phyloP scores from a whole-genome alignment of 352 stramenopile genomes.

The Thalassiosira exigua region DNA sequence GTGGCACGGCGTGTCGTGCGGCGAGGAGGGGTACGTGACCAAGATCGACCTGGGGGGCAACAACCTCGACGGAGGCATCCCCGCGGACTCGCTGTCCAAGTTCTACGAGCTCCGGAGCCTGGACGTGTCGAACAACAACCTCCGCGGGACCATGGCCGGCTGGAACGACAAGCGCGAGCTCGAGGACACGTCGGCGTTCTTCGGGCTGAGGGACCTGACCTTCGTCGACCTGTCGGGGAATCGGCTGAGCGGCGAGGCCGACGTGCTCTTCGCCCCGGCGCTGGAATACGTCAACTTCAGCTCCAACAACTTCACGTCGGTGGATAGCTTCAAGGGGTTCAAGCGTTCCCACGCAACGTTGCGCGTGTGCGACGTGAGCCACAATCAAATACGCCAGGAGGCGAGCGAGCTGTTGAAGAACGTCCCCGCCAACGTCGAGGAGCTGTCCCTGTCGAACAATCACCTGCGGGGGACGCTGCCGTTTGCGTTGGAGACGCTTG shows the following conservation, averaged over 20 bases:
- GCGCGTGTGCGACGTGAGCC: slow-evolving; percentile 26
- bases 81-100: background rate
- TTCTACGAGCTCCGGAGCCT: slow-evolving; percentile 18
- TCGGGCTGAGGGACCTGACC: background rate
- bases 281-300: slow-evolving; percentile 34
- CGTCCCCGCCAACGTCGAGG: slow-evolving; percentile 25
- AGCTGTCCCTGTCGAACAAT: slow-evolving; percentile 33
- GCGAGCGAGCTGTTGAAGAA: slow-evolving; percentile 8
- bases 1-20: slow-evolving; percentile 42
- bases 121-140: slow-evolving; percentile 8
- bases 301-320: slow-evolving; percentile 34
- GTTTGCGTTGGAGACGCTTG: background rate
- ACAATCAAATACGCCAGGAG: slow-evolving; percentile 35
- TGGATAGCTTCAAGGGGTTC: slow-evolving; percentile 18
- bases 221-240: slow-evolving; percentile 44
- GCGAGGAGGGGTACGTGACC: slow-evolving; percentile 9
- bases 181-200: background rate
- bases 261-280: slow-evolving; percentile 24
- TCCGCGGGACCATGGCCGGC: slow-evolving; percentile 1
- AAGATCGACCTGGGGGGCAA: slow-evolving; percentile 39
- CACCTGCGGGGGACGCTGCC: slow-evolving; percentile 12
- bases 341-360: slow-evolving; percentile 20
- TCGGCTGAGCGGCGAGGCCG: slow-evolving; percentile 25
- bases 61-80: slow-evolving; percentile 34
- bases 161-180: background rate